A percentile compares a stretch with the other conserved stretches of the same genome.
phyloP scores from a whole-genome alignment of 345 rosid genomes.

The Eucalyptus brandiana region DNA sequence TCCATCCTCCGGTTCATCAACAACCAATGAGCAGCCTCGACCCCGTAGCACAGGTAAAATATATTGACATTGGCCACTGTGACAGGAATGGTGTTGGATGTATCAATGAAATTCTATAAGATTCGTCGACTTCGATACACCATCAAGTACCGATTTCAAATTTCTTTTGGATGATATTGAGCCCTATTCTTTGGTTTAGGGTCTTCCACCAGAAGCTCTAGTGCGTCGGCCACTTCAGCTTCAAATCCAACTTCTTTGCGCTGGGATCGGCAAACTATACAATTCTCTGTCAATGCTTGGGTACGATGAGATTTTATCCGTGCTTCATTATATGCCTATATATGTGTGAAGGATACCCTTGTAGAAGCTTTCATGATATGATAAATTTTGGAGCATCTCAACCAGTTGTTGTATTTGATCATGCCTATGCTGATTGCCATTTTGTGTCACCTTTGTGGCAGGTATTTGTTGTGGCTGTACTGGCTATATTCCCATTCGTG shows the following conservation, averaged over 20 bases:
- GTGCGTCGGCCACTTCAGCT: constrained; percentile 44
- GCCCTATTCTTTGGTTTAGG: constrained; percentile 18
- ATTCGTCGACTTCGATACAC: not conserved
- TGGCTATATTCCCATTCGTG: constrained; percentile 75
- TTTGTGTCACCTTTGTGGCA: constrained; percentile 16
- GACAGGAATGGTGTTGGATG: not conserved
- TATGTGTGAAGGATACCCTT: not conserved
- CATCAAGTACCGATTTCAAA: not conserved
- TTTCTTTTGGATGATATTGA: not conserved
- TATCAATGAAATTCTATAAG: not conserved
- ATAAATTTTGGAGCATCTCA: not conserved
- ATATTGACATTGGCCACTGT: not conserved
- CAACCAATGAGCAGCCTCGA: constrained; percentile 37
- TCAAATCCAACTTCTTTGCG: constrained; percentile 52
- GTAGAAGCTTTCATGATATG: not conserved
- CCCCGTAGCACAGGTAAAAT: constrained; percentile 44
- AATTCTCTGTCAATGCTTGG: constrained; percentile 98
- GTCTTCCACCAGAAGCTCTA: constrained; percentile 51
- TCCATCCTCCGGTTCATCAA: constrained; percentile 42
- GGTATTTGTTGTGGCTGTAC: constrained; percentile 83
- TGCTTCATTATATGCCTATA: not conserved
- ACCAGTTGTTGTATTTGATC: not conserved
- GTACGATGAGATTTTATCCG: constrained; percentile 15
- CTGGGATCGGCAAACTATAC: constrained; percentile 88
- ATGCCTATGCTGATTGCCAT: not conserved